A percentile compares a stretch with the other conserved stretches of the same genome.
These are phyloP conservation scores for Ceratobasidium sp. DNA, from an alignment of 1,284 basidiomycete genomes.

Conservation along the genomic window DNA sequence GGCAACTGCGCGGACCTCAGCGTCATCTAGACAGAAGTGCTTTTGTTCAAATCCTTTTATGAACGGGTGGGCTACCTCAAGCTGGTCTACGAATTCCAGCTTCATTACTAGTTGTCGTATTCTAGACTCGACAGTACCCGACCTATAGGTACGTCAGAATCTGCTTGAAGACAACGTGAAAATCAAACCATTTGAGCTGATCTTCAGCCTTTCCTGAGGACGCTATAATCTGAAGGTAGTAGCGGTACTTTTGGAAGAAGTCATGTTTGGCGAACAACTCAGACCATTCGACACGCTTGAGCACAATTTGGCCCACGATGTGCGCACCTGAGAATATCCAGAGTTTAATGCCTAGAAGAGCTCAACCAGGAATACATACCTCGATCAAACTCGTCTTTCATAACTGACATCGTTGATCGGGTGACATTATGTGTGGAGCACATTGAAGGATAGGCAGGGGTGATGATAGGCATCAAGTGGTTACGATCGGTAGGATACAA, in stretches of 20 bases:
- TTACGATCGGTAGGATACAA: constrained; percentile 91
- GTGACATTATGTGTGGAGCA: constrained; percentile 99
- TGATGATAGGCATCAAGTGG: constrained; percentile 99
- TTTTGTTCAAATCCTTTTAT: constrained; percentile 93
- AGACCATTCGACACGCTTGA: constrained; percentile 86
- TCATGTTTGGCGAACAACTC: constrained; percentile 94
- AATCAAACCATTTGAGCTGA: constrained; percentile 90
- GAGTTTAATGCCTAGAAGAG: constrained; percentile 29
- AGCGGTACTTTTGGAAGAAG: constrained; percentile 96
- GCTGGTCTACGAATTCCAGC: constrained; percentile 92
- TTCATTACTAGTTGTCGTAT: constrained; percentile 97
- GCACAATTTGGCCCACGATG: constrained; percentile 91
- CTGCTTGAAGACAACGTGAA: constrained; percentile 6
- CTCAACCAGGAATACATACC: constrained; percentile 57
- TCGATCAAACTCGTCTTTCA: constrained; percentile 95
- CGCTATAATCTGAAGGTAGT: constrained; percentile 98
- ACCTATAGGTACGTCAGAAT: constrained; percentile 57
- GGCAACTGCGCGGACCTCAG: constrained; percentile 89
- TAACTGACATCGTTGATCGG: constrained; percentile 93
- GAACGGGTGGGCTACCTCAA: constrained; percentile 93
- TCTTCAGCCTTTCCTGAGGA: constrained; percentile 83
- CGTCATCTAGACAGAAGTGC: constrained; percentile 82
- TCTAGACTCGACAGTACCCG: constrained; percentile 96
- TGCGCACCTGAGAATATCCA: constrained; percentile 70
- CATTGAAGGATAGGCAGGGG: constrained; percentile 99